Base-by-base conservation (phyloP, 2,329 filamentous ascomycete genomes). In the Hypoxylon sp. region DNA sequence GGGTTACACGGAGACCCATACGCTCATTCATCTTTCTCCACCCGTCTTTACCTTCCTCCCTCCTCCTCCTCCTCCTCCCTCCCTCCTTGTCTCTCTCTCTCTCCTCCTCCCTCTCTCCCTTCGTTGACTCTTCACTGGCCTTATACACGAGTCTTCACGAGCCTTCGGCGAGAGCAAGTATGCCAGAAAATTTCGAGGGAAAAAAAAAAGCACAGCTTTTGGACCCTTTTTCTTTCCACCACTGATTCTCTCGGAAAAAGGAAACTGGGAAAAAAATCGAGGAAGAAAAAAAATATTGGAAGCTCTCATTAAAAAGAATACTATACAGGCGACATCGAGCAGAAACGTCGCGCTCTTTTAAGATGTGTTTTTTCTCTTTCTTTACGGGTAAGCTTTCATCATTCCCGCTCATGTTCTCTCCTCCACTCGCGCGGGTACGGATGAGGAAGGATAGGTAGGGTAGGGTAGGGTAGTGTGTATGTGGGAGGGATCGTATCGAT, bases 241-340 rank as follows among this genome's bases (percentile, higher is more conserved):
- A 55, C 57, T 45, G 45, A 33, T 35, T 40, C 37, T 56, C 50
- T n/a, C n/a, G n/a, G n/a, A n/a, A n/a, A n/a, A n/a, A n/a, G n/a
- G n/a, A 35, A 48, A 55, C 38, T 58, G 56, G 55, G 54, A 60
- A 56, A 27, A 55, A 47, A 52, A 60, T 49, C 33, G 47, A 8
- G n/a, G n/a, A 35, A 35, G 17, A 5, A 17, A 4, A 35, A 35
- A 35, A 35, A 17, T 33, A 33, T 33, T n/a, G n/a, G 31, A 35
- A 63, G 40, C 46, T 53, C 55, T 48, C 54, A 62, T 62, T 64
- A 62, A 63, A 64, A 35, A 35, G n/a, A 27, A 63, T 62, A 64
- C 38, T 64, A 58, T 64, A 64, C 61, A 64, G 51, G 55, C 58
- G 61, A 56, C 58, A 29, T 51, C n/a, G 18, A 29, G 40, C 38